Conservation (phyloP, 2,329 filamentous ascomycete species). For the Microdochium trichocladiopsis region DNA sequence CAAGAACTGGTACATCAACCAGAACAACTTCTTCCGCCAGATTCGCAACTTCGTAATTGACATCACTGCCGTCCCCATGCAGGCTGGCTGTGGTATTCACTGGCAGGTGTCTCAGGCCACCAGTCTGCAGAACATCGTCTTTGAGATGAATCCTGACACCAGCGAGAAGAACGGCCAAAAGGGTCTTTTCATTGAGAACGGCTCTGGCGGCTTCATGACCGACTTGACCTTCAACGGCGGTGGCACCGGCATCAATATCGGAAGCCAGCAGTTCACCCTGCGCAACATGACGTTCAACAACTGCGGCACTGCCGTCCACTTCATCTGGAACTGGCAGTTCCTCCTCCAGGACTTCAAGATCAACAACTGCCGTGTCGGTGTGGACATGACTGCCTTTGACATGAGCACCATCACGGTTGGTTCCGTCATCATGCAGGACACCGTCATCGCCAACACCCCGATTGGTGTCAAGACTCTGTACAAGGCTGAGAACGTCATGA, state of each 20-base stretch:
- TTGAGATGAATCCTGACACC: constrained; percentile 67
- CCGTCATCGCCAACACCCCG: constrained; percentile 66
- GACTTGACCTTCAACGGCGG: constrained; percentile 82
- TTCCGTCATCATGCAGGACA: constrained; percentile 78
- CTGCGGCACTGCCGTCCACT: constrained; percentile 76
- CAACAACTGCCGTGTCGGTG: constrained; percentile 65
- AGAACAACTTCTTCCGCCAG: constrained; percentile 79
- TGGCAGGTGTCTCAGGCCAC: constrained; percentile 85
- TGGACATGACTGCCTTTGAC: constrained; percentile 68
- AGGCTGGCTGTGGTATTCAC: constrained; percentile 64
- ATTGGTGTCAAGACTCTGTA: constrained; percentile 75
- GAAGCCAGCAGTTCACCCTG: constrained; percentile 82
- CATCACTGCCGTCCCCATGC: constrained; percentile 55
- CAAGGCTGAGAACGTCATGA: constrained; percentile 50
- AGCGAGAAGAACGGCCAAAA: constrained; percentile 60
- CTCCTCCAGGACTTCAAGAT: constrained; percentile 70
- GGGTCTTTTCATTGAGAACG: constrained; percentile 81
- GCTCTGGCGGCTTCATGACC: constrained; percentile 76
- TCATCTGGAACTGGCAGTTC: constrained; percentile 93
- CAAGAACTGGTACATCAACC: constrained; percentile 72
- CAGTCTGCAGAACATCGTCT: constrained; percentile 72
- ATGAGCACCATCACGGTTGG: constrained; percentile 67
- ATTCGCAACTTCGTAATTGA: constrained; percentile 79
- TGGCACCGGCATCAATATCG: constrained; percentile 69
- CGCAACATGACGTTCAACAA: constrained; percentile 77